Evolutionary conservation across 2,329 filamentous ascomycete genomes (phyloP).

Genomic region (Alternaria dauci): DNA sequence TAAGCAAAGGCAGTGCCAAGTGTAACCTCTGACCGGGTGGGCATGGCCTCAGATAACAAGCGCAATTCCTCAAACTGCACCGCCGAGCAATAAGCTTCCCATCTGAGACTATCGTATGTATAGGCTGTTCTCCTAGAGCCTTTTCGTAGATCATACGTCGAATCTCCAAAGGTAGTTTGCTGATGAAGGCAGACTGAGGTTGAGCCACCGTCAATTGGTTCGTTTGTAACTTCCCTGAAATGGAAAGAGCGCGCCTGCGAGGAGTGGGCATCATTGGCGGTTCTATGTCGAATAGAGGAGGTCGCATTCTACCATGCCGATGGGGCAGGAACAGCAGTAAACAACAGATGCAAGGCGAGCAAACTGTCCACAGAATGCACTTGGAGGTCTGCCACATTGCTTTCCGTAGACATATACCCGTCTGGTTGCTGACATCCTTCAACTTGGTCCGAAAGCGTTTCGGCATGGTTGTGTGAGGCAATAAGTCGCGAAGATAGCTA

Average conservation of each 20-base stretch:
- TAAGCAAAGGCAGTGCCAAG: slow-evolving; percentile 22
- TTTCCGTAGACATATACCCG: slow-evolving; percentile 12
- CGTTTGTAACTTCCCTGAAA: slow-evolving; percentile 15
- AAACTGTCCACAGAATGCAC: slow-evolving; percentile 24
- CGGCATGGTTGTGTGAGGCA: slow-evolving; percentile 7
- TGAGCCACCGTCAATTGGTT: slow-evolving; percentile 25
- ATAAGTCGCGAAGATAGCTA: not conserved
- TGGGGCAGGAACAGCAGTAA: slow-evolving; percentile 16
- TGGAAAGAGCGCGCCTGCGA: slow-evolving; percentile 25
- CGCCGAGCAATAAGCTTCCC: slow-evolving; percentile 19
- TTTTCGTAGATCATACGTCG: slow-evolving; percentile 30
- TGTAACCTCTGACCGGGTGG: slow-evolving; percentile 2
- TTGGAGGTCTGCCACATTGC: slow-evolving; percentile 24
- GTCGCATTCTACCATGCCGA: slow-evolving; percentile 1
- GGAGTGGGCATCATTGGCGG: slow-evolving; percentile 25
- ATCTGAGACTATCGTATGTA: slow-evolving; percentile 19
- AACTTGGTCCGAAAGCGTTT: slow-evolving; percentile 13
- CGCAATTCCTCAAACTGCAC: slow-evolving; percentile 4
- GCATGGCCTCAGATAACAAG: slow-evolving; percentile 2
- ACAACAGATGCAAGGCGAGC: slow-evolving; percentile 30
- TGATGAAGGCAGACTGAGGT: slow-evolving; percentile 27
- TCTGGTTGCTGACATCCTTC: slow-evolving; percentile 19
- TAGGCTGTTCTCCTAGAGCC: slow-evolving; percentile 19
- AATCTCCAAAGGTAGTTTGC: slow-evolving; percentile 31
- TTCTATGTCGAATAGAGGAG: not conserved